Percentiles rank a stretch among this genome's conserved stretches.
phyloP scores from a whole-genome alignment of 192 early-diverging fungal species.

The Bifiguratus adelaidae region DNA sequence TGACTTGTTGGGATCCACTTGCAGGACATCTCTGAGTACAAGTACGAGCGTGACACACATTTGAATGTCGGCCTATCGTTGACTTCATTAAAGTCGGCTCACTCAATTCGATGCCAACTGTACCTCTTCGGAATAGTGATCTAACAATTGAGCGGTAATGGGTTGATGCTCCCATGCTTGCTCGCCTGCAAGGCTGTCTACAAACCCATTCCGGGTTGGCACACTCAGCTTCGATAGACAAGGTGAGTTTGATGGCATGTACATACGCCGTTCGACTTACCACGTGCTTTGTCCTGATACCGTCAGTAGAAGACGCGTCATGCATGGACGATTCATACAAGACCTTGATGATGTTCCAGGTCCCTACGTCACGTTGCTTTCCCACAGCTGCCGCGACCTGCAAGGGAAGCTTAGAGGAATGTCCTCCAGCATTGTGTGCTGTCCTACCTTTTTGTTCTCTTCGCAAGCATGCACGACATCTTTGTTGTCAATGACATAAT shows the following conservation, averaged over 20 bases:
- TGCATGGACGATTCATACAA: constrained; percentile 30
- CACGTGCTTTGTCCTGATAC: no score
- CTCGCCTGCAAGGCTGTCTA: constrained; percentile 4
- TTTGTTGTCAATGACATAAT: constrained; percentile 37
- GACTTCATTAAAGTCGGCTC: neutral
- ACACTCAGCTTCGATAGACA: no score
- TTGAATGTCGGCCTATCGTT: constrained; percentile 52
- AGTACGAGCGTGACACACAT: constrained; percentile 66
- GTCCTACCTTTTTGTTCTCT: constrained; percentile 44
- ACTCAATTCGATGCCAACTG: neutral
- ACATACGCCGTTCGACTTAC: no score
- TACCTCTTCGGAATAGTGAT: constrained; percentile 67
- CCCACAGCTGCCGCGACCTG: constrained; percentile 52
- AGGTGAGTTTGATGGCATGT: no score
- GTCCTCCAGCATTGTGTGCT: neutral
- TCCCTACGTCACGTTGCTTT: constrained; percentile 50
- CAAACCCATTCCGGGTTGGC: no score
- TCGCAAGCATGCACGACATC: constrained; percentile 44
- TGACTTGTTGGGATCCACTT: no score
- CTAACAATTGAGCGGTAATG: constrained; percentile 43
- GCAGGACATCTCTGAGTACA: constrained; percentile 34
- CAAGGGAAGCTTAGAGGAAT: neutral
- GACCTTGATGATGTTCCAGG: constrained; percentile 63
- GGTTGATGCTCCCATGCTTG: constrained; percentile 28
- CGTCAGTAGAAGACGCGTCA: constrained; percentile 5